A percentile compares a stretch with the other conserved stretches of the same genome.
Conservation (phyloP, 805 yeast species). For the Saccharomycopsis amapae region DNA sequence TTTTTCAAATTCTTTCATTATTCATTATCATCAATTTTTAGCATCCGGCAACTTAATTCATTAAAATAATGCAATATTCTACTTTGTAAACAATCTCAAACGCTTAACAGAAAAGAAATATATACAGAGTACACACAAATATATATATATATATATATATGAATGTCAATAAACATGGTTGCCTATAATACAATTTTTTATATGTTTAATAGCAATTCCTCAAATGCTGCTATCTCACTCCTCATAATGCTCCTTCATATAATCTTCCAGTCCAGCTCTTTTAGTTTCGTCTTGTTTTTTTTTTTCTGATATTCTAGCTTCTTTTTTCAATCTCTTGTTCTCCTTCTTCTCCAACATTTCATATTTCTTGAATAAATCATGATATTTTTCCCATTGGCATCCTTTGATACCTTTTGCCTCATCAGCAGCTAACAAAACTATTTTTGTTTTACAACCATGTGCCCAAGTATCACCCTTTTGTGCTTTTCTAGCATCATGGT, state of each 20-base stretch:
- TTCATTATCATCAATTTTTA: too few relatives aligned
- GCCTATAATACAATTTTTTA: too few relatives aligned
- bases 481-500: slow-evolving; percentile 87
- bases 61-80: too few relatives aligned
- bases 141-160: too few relatives aligned
- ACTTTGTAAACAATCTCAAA: too few relatives aligned
- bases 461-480: slow-evolving; percentile 87
- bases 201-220: too few relatives aligned
- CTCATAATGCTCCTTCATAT: neutral
- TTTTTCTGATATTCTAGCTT: slow-evolving; percentile 4
- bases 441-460: slow-evolving; percentile 50
- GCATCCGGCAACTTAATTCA: too few relatives aligned
- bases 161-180: too few relatives aligned
- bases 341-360: slow-evolving; percentile 2
- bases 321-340: slow-evolving; percentile 6
- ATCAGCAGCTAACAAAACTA: slow-evolving; percentile 28
- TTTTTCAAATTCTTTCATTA: neutral
- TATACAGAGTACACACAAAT: too few relatives aligned
- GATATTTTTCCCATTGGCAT: neutral
- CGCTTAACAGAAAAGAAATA: too few relatives aligned
- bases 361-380: slow-evolving; percentile 1
- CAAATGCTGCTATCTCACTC: too few relatives aligned
- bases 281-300: slow-evolving; percentile 1
- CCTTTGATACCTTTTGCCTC: slow-evolving; percentile 11
- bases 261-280: neutral